phyloP scores from a whole-genome alignment of 2,329 filamentous ascomycete genomes.

The Elsinoe perseae region DNA sequence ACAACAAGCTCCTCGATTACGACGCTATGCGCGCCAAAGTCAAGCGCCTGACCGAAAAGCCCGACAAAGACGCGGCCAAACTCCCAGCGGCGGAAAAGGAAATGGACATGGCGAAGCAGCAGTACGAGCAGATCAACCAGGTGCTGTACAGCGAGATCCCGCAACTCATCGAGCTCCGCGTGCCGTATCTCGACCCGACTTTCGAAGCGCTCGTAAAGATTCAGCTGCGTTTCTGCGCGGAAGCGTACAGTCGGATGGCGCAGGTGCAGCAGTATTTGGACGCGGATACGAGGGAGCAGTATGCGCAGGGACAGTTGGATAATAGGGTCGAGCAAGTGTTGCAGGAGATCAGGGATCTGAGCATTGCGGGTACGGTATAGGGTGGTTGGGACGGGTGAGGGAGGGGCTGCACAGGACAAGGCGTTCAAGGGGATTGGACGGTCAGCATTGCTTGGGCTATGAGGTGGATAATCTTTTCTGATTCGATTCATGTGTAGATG shows the following conservation, averaged over 20 bases:
- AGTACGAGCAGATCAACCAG: conserved; percentile 95
- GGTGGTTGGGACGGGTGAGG: neutral
- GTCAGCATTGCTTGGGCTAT: neutral
- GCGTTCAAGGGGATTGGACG: neutral
- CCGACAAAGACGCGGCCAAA: conserved; percentile 96
- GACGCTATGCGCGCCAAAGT: conserved; percentile 92
- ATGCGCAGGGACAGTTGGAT: conserved; percentile 87
- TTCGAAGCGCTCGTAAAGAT: conserved; percentile 99
- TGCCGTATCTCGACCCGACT: conserved; percentile 92
- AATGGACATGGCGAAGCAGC: conserved; percentile 82
- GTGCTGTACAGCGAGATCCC: conserved; percentile 88
- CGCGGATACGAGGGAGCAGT: conserved; percentile 89
- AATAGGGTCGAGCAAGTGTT: conserved; percentile 87
- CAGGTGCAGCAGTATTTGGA: conserved; percentile 98
- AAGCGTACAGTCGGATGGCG: conserved; percentile 95
- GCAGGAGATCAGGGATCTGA: conserved; percentile 93
- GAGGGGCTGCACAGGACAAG: neutral
- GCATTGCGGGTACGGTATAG: conserved; percentile 67
- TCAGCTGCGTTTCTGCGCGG: conserved; percentile 92
- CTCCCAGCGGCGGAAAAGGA: conserved; percentile 94
- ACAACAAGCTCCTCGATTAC: conserved; percentile 97
- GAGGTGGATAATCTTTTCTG: neutral
- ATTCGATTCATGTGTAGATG: conserved; percentile 9
- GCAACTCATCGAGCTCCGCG: conserved; percentile 90
- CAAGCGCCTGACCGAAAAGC: conserved; percentile 94